phyloP scores from a whole-genome alignment of 306 rosid species.

The Gillenia trifoliata region DNA sequence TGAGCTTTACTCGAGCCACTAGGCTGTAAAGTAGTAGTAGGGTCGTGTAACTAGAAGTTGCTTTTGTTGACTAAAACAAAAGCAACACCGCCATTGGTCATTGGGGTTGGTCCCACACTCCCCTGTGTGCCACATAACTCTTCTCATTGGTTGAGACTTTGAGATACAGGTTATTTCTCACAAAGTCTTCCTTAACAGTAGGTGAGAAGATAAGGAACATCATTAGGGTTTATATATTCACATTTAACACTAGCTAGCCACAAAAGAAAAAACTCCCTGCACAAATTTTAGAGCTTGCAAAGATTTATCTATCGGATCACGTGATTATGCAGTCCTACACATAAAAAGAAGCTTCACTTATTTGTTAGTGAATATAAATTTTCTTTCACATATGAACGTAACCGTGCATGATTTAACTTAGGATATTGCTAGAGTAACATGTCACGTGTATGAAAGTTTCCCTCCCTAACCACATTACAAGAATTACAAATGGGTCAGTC shows the following conservation, averaged over 20 bases:
- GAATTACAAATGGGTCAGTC: too few species aligned
- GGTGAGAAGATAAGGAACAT: background rate
- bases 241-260: background rate
- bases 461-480: too few species aligned
- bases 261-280: too few species aligned
- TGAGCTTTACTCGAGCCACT: slow-evolving; percentile 22
- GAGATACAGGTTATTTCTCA: background rate
- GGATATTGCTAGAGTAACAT: too few species aligned
- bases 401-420: too few species aligned
- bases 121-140: slow-evolving; percentile 53
- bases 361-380: too few species aligned
- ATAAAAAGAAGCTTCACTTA: too few species aligned
- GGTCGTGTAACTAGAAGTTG: slow-evolving; percentile 24
- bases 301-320: too few species aligned
- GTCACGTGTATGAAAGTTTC: too few species aligned
- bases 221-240: background rate
- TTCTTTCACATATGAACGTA: too few species aligned
- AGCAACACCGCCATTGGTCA: slow-evolving; percentile 7
- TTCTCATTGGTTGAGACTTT: slow-evolving; percentile 36
- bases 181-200: background rate
- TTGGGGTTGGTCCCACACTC: slow-evolving; percentile 15
- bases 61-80: slow-evolving; percentile 45
- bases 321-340: too few species aligned
- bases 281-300: too few species aligned
- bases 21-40: slow-evolving; percentile 6